phyloP scores from a whole-genome alignment of 2,329 filamentous ascomycete genomes.

The Daldinia sp. region DNA sequence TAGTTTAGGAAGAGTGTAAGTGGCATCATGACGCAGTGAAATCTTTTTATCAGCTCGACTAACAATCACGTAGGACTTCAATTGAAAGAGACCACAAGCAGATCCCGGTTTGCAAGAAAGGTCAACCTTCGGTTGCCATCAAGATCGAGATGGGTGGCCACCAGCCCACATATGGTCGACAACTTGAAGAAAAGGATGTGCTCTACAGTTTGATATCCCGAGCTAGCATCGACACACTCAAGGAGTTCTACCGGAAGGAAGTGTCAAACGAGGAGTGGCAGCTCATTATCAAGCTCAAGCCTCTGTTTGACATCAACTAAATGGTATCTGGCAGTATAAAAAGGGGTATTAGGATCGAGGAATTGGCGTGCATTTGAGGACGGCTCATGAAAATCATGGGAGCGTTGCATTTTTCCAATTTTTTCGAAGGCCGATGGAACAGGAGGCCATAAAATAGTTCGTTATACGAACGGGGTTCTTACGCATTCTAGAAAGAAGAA shows the following conservation, averaged over 20 bases:
- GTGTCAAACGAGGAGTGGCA: slow-evolving; percentile 82
- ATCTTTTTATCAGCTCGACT: slow-evolving; percentile 31
- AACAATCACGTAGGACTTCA: slow-evolving; percentile 69
- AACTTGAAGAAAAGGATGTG: slow-evolving; percentile 88
- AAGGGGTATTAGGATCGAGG: background rate
- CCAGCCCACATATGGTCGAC: slow-evolving; percentile 93
- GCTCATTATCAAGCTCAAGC: slow-evolving; percentile 94
- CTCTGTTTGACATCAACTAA: slow-evolving; percentile 85
- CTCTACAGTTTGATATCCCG: slow-evolving; percentile 90
- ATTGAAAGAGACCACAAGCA: slow-evolving; percentile 99
- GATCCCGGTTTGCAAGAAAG: slow-evolving; percentile 90
- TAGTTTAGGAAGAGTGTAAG: slow-evolving; percentile 90
- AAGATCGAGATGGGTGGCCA: slow-evolving; percentile 95
- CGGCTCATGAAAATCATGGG: background rate
- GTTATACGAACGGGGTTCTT: background rate
- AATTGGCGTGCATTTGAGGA: slow-evolving; percentile 1
- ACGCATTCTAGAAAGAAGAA: background rate
- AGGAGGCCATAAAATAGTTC: background rate
- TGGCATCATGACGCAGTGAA: slow-evolving; percentile 40
- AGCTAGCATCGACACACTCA: slow-evolving; percentile 90
- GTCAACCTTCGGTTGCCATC: slow-evolving; percentile 94
- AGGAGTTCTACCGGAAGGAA: slow-evolving; percentile 85
- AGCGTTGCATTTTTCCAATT: slow-evolving; percentile 2
- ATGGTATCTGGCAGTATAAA: background rate
- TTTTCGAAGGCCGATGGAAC: background rate